Conservation (phyloP, 225 moss, liverwort and hornwort species). For the Polytrichum commune region DNA sequence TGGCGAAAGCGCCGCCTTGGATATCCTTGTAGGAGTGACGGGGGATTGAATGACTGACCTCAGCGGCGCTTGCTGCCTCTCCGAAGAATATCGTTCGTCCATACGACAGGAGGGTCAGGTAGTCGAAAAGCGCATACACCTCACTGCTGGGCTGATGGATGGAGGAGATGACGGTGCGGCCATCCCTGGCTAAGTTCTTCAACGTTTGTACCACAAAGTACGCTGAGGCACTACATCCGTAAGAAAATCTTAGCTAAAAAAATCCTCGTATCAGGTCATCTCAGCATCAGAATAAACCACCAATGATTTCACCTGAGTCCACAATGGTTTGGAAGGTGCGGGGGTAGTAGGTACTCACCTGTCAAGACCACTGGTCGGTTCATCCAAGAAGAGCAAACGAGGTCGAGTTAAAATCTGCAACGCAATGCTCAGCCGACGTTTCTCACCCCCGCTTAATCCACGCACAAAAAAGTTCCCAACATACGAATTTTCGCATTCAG, state of each 20-base stretch:
- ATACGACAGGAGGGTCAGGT: slow-evolving; percentile 10
- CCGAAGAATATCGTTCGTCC: slow-evolving; percentile 10
- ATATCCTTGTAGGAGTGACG: no score
- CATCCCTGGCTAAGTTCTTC: slow-evolving; percentile 14
- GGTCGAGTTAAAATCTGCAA: slow-evolving; percentile 52
- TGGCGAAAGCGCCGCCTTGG: no score
- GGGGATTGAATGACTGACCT: background rate
- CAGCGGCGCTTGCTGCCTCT: slow-evolving; percentile 6
- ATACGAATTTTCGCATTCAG: slow-evolving; percentile 27
- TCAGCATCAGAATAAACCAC: background rate
- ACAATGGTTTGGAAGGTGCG: background rate
- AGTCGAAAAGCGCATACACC: slow-evolving; percentile 11
- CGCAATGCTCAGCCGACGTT: slow-evolving; percentile 51
- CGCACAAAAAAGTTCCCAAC: slow-evolving; percentile 51
- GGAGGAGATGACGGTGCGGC: slow-evolving; percentile 11
- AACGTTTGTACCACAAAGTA: slow-evolving; percentile 17
- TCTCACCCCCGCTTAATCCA: slow-evolving; percentile 48
- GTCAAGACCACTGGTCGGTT: slow-evolving; percentile 52
- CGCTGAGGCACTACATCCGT: slow-evolving; percentile 10
- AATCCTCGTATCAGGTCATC: background rate
- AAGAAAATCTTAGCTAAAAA: no score
- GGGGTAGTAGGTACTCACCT: slow-evolving; percentile 15
- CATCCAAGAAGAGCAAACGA: slow-evolving; percentile 49
- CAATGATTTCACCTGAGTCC: background rate
- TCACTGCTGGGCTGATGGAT: slow-evolving; percentile 24